Evolutionary conservation across 75 land plant species (phyloP).

Genomic region (Sequoiadendron giganteum): DNA sequence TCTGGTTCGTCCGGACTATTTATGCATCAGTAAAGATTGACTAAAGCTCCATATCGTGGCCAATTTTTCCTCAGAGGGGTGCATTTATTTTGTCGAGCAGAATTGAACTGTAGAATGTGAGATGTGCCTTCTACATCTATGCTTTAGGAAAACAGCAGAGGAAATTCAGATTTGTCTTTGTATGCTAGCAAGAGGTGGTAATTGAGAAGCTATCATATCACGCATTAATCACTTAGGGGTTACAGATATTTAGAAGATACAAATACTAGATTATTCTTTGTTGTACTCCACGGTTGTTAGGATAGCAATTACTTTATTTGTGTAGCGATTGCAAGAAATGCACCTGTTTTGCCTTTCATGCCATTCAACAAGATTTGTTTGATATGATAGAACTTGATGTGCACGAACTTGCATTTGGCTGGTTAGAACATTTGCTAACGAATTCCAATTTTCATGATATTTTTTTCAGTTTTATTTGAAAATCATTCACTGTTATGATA

Average conservation of each 20-base stretch:
- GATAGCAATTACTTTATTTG: not conserved
- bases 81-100: not conserved
- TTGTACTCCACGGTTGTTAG: not conserved
- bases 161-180: not conserved
- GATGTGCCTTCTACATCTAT: not conserved
- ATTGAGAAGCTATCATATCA: not conserved
- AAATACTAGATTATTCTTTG: not conserved
- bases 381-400: not conserved
- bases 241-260: not conserved
- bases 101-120: not conserved
- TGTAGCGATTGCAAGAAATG: not conserved
- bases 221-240: not conserved
- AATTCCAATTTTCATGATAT: not conserved
- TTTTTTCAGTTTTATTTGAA: not conserved
- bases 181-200: not conserved
- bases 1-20: constrained; percentile 60
- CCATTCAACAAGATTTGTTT: not conserved
- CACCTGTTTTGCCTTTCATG: not conserved
- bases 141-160: not conserved
- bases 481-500: not conserved
- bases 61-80: not conserved
- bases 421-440: not conserved
- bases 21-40: constrained; percentile 58
- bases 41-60: constrained; percentile 12
- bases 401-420: not conserved